Percentiles rank a stretch among this genome's conserved stretches.
Evolutionary conservation across 345 rosid species (phyloP).

Genomic region (thale cress (Arabidopsis thaliana)): TAIR10.1 NC_003070.9:27843001-27843500

Average conservation of each 20-base stretch:
- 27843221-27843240: constrained; percentile 87
- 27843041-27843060: not conserved
- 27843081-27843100: not conserved
- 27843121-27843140: constrained; percentile 25
- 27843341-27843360: not conserved
- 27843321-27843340: not conserved
- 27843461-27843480: constrained; percentile 95
- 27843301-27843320: constrained; percentile 87
- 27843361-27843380: constrained; percentile 22
- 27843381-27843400: constrained; percentile 28
- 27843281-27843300: constrained; percentile 99
- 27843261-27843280: constrained; percentile 94
- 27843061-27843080: too few relatives aligned
- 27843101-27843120: constrained; percentile 26
- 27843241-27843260: constrained; percentile 77
- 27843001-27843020: not conserved
- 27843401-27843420: constrained; percentile 90
- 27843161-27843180: constrained; percentile 27
- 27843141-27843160: constrained; percentile 24
- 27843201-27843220: constrained; percentile 56
- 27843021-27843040: not conserved
- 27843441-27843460: constrained; percentile 96
- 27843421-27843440: constrained; percentile 93
- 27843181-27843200: constrained; percentile 25
- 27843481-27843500: constrained; percentile 56